These are phyloP conservation scores for Ustilago tritici DNA, from an alignment of 1,284 basidiomycete genomes.

Conservation along the genomic window DNA sequence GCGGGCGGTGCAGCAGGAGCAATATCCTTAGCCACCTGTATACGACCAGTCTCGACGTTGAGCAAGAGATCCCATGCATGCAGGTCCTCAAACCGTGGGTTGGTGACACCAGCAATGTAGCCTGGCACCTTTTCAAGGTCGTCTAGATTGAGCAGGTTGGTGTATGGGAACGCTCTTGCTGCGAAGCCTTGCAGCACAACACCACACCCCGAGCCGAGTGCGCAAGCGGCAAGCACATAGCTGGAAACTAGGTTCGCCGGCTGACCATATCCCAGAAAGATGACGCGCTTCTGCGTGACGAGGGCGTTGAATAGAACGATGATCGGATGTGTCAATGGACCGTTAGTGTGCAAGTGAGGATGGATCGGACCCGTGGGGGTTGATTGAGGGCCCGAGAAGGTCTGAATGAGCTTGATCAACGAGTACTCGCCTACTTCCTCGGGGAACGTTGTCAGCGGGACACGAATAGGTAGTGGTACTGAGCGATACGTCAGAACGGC, in stretches of 20 bases:
- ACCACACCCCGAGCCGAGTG: constrained; percentile 89
- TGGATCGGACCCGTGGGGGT: constrained; percentile 80
- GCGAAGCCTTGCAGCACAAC: constrained; percentile 82
- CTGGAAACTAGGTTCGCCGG: constrained; percentile 82
- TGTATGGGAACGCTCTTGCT: constrained; percentile 91
- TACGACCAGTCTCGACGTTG: constrained; percentile 85
- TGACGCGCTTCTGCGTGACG: constrained; percentile 89
- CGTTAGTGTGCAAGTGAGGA: constrained; percentile 91
- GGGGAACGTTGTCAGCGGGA: constrained; percentile 69
- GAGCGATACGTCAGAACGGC: constrained; percentile 79
- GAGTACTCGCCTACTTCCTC: constrained; percentile 99
- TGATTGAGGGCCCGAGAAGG: constrained; percentile 78
- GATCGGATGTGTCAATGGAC: constrained; percentile 88
- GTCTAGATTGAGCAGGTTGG: constrained; percentile 86
- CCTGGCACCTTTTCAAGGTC: constrained; percentile 88
- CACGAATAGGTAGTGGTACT: constrained; percentile 48
- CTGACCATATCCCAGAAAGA: constrained; percentile 88
- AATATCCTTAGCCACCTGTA: constrained; percentile 87
- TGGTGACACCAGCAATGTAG: constrained; percentile 95
- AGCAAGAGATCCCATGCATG: constrained; percentile 91
- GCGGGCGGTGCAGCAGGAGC: constrained; percentile 68
- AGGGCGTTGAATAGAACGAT: constrained; percentile 95
- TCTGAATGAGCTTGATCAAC: constrained; percentile 86
- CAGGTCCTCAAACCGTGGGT: constrained; percentile 90
- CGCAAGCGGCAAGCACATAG: constrained; percentile 92